Conservation (phyloP, 257 asterid species). For the Solanum rostratum region DNA sequence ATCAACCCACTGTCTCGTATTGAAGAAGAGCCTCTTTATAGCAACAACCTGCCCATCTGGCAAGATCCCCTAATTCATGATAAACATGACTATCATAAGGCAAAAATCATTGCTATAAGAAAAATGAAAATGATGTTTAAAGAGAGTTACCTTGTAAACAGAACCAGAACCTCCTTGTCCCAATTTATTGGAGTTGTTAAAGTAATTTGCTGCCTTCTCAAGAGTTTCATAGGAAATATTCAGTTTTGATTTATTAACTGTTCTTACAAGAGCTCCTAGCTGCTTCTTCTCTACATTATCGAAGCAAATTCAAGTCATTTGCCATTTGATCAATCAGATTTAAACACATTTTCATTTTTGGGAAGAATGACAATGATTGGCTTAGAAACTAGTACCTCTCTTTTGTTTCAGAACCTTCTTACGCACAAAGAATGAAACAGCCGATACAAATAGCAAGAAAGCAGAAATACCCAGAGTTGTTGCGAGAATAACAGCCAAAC, state of each 20-base stretch:
- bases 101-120: background rate
- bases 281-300: slow-evolving; percentile 39
- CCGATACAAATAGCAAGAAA: slow-evolving; percentile 7
- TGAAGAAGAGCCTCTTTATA: slow-evolving; percentile 63
- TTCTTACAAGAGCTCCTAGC: slow-evolving; percentile 33
- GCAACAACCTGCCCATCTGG: slow-evolving; percentile 47
- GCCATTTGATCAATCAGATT: background rate
- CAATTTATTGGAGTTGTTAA: slow-evolving; percentile 37
- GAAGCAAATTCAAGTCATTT: background rate
- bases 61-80: slow-evolving; percentile 38
- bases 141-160: slow-evolving; percentile 51
- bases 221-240: slow-evolving; percentile 53
- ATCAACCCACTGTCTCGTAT: slow-evolving; percentile 70
- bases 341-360: background rate
- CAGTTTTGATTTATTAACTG: slow-evolving; percentile 39
- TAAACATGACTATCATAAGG: background rate
- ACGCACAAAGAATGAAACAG: slow-evolving; percentile 26
- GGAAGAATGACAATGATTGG: background rate
- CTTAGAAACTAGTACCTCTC: slow-evolving; percentile 24
- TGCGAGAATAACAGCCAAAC: slow-evolving; percentile 31
- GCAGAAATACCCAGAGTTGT: slow-evolving; percentile 31
- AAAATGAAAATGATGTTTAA: slow-evolving; percentile 1
- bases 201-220: slow-evolving; percentile 57
- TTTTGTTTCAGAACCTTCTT: slow-evolving; percentile 19
- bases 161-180: slow-evolving; percentile 83